phyloP scores from a whole-genome alignment of 352 stramenopile species.

The Phytophthora chlamydospora region DNA sequence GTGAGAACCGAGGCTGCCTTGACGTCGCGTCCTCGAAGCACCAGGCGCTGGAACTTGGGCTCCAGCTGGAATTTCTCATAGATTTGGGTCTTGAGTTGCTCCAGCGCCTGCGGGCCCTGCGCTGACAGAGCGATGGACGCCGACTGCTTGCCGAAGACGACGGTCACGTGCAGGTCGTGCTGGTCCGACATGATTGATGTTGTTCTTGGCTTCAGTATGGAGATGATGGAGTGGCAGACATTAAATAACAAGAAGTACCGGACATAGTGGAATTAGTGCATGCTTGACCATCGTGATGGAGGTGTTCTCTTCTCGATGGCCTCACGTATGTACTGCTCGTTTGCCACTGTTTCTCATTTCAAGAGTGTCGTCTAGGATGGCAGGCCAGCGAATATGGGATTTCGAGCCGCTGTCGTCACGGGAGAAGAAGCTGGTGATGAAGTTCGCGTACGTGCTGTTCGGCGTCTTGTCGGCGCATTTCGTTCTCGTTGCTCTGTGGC shows the following conservation, averaged over 20 bases:
- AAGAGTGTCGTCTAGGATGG: not conserved
- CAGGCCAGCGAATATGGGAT: not conserved
- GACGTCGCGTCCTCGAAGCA: constrained; percentile 59
- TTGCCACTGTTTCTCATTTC: not conserved
- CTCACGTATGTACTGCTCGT: too few species aligned
- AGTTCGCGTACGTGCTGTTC: constrained; percentile 8
- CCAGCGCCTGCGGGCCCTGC: constrained; percentile 33
- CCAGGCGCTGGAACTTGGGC: constrained; percentile 55
- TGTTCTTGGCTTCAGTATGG: not conserved
- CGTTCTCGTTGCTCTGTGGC: constrained; percentile 15
- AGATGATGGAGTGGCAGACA: too few species aligned
- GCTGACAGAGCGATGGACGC: constrained; percentile 31
- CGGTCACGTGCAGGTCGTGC: constrained; percentile 43
- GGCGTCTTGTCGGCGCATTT: constrained; percentile 24
- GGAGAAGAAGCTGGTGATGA: constrained; percentile 7
- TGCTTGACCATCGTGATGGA: too few species aligned
- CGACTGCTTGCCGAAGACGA: constrained; percentile 55
- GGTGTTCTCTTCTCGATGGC: too few species aligned
- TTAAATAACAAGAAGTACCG: too few species aligned
- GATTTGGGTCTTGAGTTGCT: constrained; percentile 40
- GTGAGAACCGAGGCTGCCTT: constrained; percentile 26
- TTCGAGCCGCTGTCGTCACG: not conserved
- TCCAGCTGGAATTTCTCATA: constrained; percentile 41
- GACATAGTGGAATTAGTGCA: too few species aligned
- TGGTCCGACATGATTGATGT: constrained; percentile 16